Evolutionary conservation across 2,329 filamentous ascomycete genomes (phyloP), one percentile per base, ranked within the genome.

Genomic region (Akanthomyces dipterigenus): DNA sequence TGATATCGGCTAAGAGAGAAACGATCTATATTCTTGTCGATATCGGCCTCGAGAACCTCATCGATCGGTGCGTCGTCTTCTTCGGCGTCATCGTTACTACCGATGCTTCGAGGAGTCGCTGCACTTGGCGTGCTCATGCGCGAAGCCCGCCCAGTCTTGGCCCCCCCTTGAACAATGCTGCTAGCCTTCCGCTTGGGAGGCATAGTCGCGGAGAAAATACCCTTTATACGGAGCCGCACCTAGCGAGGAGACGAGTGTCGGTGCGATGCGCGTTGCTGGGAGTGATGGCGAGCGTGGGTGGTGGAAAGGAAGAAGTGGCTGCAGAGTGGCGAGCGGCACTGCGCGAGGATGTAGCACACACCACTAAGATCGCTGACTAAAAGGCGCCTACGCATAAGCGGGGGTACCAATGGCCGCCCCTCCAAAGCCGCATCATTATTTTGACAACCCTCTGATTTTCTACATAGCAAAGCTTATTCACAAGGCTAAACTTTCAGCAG

Each of bases 111-210:
- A 64, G 84, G 84, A 31, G 85, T 87, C 31, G 76, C 82, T 20
- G 82, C 79, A 55, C 85, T 84, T 6, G 85, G 85, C 7, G 85
- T 88, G 50, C 85, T 87, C 63, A 80, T 73, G 60, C 78, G 78
- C 45, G 84, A 87, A 20, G 78, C 76, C 69, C 80, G 82, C 62
- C 83, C 82, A 34, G 78, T 77, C 73, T 88, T 88, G 31, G 77
- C 70, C 43, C 76, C 74, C 58, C 77, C 80, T 62, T 77, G 74
- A 62, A 77, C 76, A 67, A 75, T 77, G 71, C 71, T 67, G 63
- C 71, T 70, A 63, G 88, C 88, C 77, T 91, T 91, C 70, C 88
- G 82, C 77, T 91, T 91, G 20, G 82, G 79, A 65, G 88, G 83
- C 88, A 91, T 91, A 55, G 20, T 22, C 22, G 40, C 28, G 58